Evolutionary conservation across 495 filamentous ascomycete species (phyloP), one percentile per base, ranked within the genome.

Genomic region (Pseudotulostoma volvatum): DNA sequence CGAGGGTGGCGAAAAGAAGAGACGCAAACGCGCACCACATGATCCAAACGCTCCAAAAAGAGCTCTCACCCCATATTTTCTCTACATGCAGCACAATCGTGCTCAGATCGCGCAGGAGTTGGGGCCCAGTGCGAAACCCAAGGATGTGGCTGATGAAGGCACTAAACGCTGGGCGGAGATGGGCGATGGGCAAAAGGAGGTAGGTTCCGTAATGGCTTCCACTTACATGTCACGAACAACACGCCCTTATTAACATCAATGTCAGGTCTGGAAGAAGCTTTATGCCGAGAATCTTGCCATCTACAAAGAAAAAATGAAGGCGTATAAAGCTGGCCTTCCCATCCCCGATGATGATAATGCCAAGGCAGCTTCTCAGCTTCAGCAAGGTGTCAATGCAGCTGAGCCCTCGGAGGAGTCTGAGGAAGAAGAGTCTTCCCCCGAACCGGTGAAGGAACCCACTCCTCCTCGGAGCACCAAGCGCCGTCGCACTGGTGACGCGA

Each of bases 1-100:
- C 8, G 68, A 72, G 37, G 74, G 72, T 52, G 79, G 77, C 61
- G 61, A 64, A 37, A 84, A 79, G 67, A 82, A 81, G 66, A 82
- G 84, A 54, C 82, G 83, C 66, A 90, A 87, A 74, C 78, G 82
- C 43, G 75, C 71, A 11, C 59, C 62, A 31, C 80, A 77, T 46
- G 92, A 97, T 55, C 88, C 88, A 41, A 92, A 93, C 54, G 84
- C 86, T 9, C 90, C 90, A 36, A 94, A 94, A 70, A 74, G 86
- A 13, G 84, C 90, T 15, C 55, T 94, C 44, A 95, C 90, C 13
- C 85, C 90, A 0, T 95, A 85, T 61, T 93, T 97, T 66, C 64
- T 95, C 23, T 96, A 81, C 64, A 84, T 90, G 67, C 76, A 90
- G 48, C 74, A 75, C 23, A 85, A 84, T 33, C 80, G 90, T 18